Evolutionary conservation across 352 stramenopile genomes (phyloP).

Genomic region (Phytophthora multivora): DNA sequence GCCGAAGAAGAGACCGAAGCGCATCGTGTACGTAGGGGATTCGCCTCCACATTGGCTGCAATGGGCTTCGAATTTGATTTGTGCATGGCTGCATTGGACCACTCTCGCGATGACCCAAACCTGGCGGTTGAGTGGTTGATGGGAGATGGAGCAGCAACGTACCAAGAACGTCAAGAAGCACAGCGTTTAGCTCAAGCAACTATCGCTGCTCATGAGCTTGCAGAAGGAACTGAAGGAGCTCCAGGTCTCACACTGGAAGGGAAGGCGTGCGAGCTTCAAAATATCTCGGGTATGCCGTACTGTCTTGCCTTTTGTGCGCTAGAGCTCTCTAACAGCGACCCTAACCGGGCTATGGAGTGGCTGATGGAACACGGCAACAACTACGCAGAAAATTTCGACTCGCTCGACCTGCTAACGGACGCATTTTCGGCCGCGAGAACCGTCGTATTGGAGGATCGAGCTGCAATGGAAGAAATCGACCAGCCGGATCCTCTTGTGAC

Average conservation of each 20-base stretch:
- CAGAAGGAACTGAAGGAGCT: constrained; percentile 20
- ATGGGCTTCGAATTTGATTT: constrained; percentile 92
- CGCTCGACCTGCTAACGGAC: constrained; percentile 50
- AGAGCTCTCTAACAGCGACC: constrained; percentile 80
- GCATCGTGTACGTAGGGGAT: constrained; percentile 71
- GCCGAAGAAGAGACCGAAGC: constrained; percentile 78
- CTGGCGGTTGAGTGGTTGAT: constrained; percentile 88
- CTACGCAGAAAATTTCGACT: constrained; percentile 63
- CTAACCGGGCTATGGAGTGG: constrained; percentile 89
- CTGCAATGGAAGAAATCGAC: constrained; percentile 81
- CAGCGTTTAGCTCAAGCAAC: constrained; percentile 56
- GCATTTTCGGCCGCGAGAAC: constrained; percentile 51
- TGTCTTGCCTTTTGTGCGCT: constrained; percentile 65
- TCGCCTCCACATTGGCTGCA: constrained; percentile 80
- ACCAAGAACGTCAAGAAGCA: constrained; percentile 73
- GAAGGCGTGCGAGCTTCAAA: constrained; percentile 74
- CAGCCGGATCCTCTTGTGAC: constrained; percentile 69
- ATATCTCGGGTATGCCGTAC: constrained; percentile 79
- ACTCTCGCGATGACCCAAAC: constrained; percentile 85
- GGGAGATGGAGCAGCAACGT: constrained; percentile 68
- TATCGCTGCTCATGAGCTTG: constrained; percentile 35
- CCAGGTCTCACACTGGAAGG: constrained; percentile 46
- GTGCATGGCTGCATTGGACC: constrained; percentile 83
- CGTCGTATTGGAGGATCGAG: constrained; percentile 56
- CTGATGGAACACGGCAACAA: constrained; percentile 80